Base-by-base conservation (phyloP, 2,329 filamentous ascomycete species). In the Moelleriella libera region DNA sequence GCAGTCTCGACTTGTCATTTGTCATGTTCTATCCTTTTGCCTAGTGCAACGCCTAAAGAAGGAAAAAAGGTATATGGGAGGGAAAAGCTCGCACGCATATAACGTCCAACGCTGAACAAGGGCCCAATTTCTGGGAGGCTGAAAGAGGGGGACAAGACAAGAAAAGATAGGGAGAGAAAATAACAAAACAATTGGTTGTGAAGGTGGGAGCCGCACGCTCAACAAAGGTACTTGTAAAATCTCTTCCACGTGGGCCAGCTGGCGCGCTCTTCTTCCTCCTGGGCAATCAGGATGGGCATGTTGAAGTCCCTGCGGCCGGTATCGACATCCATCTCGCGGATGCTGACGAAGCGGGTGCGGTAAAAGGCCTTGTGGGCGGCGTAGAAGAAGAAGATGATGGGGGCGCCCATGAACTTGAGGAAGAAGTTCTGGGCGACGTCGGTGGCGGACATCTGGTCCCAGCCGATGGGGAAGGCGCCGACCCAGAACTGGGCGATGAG, bases 401-500 rank as follows among this genome's bases (percentile, higher is more conserved):
- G 84, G 1, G 78, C 78, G 5, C 82, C 82, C 52, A 87, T 71
- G 61, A 83, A 88, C 51, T 76, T 73, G 50, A 82, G 67, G 64
- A 94, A 94, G 65, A 90, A 94, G 53, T 71, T 79, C 52, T 77
- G 63, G 0, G 76, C 75, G 41, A 80, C 68, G 6, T 70, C 61
- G 2, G 57, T 42, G 5, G 67, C 52, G 0, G 68, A 68, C 62
- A 69, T 68, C 0, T 64, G 47, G 5, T 58, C 56, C 58, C 76
- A 82, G 29, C 69, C 75, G 44, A 90, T 74, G 4, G 89, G 88
- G 60, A 81, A 88, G 4, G 85, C 80, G 30, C 85, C 87, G 45
- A 85, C 82, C 85, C 88, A 96, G 68, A 94, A 90, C 62, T 96
- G 88, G 1, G 85, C 86, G 43, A 84, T 61, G 30, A 96, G 73